Base-by-base conservation (phyloP, 2,329 filamentous ascomycete genomes). In the Sporothrix pseudoabietina region DNA sequence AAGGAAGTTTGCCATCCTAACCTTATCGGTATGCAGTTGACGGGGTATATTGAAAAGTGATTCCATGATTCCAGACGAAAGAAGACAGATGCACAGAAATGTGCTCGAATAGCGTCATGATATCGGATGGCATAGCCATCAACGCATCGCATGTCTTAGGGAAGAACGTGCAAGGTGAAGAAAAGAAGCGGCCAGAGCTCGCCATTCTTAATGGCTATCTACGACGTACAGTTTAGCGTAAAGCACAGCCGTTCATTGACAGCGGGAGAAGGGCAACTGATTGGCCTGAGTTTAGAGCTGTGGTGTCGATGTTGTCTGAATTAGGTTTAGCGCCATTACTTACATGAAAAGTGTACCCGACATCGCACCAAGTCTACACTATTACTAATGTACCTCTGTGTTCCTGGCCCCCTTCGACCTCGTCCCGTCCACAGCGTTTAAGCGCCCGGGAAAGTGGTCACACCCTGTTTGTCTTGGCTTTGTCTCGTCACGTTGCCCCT, bases 391-490 rank as follows among this genome's bases (percentile, higher is more conserved):
- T 70, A 57, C 52, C 52, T 4, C 9, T 7, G 2, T 12, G 30
- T 26, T 65, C 61, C 61, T 41, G 47, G 57, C 32, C 52, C 65
- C 70, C 66, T 55, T 22, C 69, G 35, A 73, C 72, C 73, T 61
- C 35, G 22, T 26, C 12, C 52, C 68, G 32, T 30, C 22, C 59
- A 44, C 35, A 65, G 35, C 26, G 54, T 63, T 74, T 77, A 77
- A 76, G 76, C 76, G 76, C 76, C 76, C 73, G 68, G 61, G 69
- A 69, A 63, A 16, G 61, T 66, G 73, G 73, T 70, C 74, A 73
- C 71, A 57, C 63, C 69, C 70, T 63, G 41, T 70, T 66, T 39
- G 61, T 66, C 65, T 72, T 74, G 70, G 74, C 69, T 65, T 35
- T 32, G 74, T 75, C 70, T 74, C 74, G 68, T 74, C 72, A 72